A percentile compares a stretch with the other conserved stretches of the same genome.
Evolutionary conservation across 1,284 basidiomycete genomes (phyloP).

Genomic region (Fomitopsis pinicola): DNA sequence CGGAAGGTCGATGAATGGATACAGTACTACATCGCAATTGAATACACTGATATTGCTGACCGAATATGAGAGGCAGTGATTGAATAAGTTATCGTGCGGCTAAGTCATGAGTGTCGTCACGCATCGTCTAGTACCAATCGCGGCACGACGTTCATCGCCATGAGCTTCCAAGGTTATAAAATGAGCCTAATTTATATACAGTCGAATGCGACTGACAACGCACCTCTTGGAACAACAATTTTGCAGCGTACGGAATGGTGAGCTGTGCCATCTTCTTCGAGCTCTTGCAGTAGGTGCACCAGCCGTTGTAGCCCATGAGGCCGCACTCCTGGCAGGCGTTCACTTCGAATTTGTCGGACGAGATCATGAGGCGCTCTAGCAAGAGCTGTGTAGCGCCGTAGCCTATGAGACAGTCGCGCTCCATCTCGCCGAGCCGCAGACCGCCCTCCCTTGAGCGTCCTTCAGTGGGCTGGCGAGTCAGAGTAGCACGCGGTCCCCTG

Average conservation of each 20-base stretch:
- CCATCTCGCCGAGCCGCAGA: constrained; percentile 97
- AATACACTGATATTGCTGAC: not conserved
- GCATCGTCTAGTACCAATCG: constrained; percentile 82
- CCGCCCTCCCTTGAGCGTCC: constrained; percentile 98
- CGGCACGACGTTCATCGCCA: constrained; percentile 94
- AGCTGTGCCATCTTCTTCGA: constrained; percentile 95
- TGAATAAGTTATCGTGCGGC: constrained; percentile 4
- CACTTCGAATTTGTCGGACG: constrained; percentile 95
- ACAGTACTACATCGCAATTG: not conserved
- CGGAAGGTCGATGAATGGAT: not conserved
- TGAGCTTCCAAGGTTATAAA: constrained; percentile 48
- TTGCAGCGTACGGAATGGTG: constrained; percentile 98
- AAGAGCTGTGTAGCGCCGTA: constrained; percentile 96
- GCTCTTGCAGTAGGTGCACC: constrained; percentile 95
- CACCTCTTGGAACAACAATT: constrained; percentile 96
- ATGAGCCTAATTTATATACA: not conserved
- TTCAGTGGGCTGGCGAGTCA: constrained; percentile 98
- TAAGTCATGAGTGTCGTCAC: constrained; percentile 29
- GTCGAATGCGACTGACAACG: constrained; percentile 22
- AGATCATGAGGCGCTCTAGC: constrained; percentile 97
- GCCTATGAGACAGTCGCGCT: constrained; percentile 94
- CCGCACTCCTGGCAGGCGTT: constrained; percentile 96
- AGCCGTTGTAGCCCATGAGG: constrained; percentile 94
- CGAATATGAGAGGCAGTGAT: not conserved
- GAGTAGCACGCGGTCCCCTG: constrained; percentile 92